Base-by-base conservation (phyloP, 1,284 basidiomycete species). In the Cystobasidium pallidum region DNA sequence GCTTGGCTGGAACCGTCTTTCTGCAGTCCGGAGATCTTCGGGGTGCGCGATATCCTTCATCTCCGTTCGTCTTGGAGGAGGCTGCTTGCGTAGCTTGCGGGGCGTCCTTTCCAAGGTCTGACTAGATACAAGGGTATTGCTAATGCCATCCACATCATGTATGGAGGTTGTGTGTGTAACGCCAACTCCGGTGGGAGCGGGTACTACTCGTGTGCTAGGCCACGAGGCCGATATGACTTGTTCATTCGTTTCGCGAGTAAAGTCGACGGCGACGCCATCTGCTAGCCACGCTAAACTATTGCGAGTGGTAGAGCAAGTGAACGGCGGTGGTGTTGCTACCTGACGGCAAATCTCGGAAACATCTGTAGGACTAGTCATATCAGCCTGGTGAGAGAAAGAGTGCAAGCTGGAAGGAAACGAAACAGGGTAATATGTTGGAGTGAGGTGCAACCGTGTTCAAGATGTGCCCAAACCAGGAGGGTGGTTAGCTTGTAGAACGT, bases 251-350 rank as follows among this genome's bases (percentile, higher is more conserved):
- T 57, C 30, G 1, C 19, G 54, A 15, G 32, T 34, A 19, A 57
- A 57, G n/a, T 34, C n/a, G 6, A 57, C 54, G 19, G 54, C 13
- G 13, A 17, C 54, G 32, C 54, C 54, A 1, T 13, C 54, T 36
- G 32, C 26, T 32, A 34, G 10, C 54, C 54, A 57, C 54, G 54
- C 54, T 34, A 34, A n/a, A 36, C 54, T 57, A n/a, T 57, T 34
- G 6, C 54, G 54, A 34, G 28, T 57, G 19, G 54, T 57, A 4
- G 54, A 32, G 36, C 3, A 34, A 17, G 54, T 34, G 54, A 36
- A 57, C 1, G 54, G 54, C 2, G 54, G 54, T 36, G 51, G 51
- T 19, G 54, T 32, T 1, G 7, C 24, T 34, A 15, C 11, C 6
- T 57, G 30, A 2, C 54, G 30, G 15, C 13, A 10, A 21, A n/a